phyloP scores from a whole-genome alignment of 164 flowering plant genomes.

The Liriodendron chinense region DNA sequence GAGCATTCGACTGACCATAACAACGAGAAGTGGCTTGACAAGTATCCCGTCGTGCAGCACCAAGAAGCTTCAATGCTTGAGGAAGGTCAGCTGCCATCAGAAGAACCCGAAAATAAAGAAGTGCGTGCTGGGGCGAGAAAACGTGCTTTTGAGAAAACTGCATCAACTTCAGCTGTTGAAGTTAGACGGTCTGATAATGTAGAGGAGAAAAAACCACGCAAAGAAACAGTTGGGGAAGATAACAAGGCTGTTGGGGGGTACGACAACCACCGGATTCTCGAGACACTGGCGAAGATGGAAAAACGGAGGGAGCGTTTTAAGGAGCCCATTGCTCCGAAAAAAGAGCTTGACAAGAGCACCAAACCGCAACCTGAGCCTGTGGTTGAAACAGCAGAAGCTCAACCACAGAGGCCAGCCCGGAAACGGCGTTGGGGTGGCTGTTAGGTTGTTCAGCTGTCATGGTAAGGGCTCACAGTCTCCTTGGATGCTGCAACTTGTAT shows the following conservation, averaged over 20 bases:
- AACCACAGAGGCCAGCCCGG: conserved; percentile 50
- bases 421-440: conserved; percentile 62
- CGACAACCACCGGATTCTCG: conserved; percentile 47
- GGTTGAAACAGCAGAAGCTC: conserved; percentile 25
- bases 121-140: conserved; percentile 4
- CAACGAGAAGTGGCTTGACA: conserved; percentile 23
- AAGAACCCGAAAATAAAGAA: conserved; percentile 20
- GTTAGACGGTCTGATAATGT: neutral
- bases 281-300: conserved; percentile 65
- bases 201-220: conserved; percentile 6
- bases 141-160: conserved; percentile 12
- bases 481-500: neutral
- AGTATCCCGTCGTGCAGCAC: conserved; percentile 15
- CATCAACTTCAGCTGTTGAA: conserved; percentile 1
- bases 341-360: conserved; percentile 26
- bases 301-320: conserved; percentile 65
- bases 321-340: conserved; percentile 40
- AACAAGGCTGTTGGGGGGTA: conserved; percentile 13
- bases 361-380: conserved; percentile 21
- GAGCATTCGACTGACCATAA: conserved; percentile 8
- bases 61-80: conserved; percentile 35
- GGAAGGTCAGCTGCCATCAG: conserved; percentile 46
- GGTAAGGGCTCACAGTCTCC: neutral
- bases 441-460: conserved; percentile 14
- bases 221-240: conserved; percentile 18